Evolutionary conservation across 2,329 filamentous ascomycete genomes (phyloP).

Genomic region (Pseudogymnoascus sp.): DNA sequence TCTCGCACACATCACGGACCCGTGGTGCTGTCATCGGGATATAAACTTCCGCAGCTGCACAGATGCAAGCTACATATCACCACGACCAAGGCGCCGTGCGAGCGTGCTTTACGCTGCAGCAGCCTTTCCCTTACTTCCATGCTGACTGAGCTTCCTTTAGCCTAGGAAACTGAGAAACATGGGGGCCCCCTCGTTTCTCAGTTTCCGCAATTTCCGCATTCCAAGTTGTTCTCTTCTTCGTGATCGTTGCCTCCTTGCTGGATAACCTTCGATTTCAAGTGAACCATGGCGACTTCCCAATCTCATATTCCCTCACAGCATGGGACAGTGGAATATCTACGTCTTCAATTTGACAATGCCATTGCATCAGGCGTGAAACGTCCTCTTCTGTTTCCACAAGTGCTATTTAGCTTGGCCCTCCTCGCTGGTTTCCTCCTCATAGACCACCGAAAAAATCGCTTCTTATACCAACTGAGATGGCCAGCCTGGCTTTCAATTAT

Average conservation of each 20-base stretch:
- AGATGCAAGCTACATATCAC: too few species aligned
- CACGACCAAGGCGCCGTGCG: not conserved
- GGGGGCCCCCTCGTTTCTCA: not conserved
- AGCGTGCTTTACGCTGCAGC: not conserved
- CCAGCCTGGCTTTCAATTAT: conserved; percentile 39
- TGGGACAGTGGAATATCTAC: not conserved
- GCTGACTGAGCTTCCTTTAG: not conserved
- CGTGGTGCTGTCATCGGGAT: not conserved
- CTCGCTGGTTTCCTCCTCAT: conserved; percentile 48
- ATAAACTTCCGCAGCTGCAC: too few species aligned
- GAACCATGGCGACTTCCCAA: not conserved
- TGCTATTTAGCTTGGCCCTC: conserved; percentile 40
- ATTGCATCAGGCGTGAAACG: conserved; percentile 34
- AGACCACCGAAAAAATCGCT: conserved; percentile 43
- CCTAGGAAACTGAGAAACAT: not conserved
- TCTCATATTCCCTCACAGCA: not conserved
- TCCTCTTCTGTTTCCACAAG: conserved; percentile 47
- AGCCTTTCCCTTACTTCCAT: not conserved
- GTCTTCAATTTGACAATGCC: not conserved
- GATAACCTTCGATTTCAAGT: not conserved
- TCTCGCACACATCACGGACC: not conserved
- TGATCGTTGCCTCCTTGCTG: not conserved
- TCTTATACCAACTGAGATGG: conserved; percentile 45
- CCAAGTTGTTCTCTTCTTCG: not conserved
- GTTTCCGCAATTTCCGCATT: not conserved